A percentile compares a stretch with the other conserved stretches of the same genome.
Conservation (phyloP, 345 rosid species). For the Gossypium stocksii region DNA sequence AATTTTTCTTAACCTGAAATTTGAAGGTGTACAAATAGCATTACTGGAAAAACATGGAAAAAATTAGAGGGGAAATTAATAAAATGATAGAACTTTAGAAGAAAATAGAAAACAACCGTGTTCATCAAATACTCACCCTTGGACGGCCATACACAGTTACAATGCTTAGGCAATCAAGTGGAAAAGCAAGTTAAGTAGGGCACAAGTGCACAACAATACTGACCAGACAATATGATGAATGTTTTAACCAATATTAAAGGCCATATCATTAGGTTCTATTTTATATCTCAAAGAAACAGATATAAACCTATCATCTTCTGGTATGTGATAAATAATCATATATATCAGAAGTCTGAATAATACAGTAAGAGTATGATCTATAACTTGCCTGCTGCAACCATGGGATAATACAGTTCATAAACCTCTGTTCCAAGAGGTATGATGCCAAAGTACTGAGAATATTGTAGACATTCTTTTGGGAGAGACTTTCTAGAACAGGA, state of each 20-base stretch:
- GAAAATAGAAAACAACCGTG: neutral
- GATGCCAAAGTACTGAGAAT: slow-evolving; percentile 60
- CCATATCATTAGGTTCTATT: neutral
- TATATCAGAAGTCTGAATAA: slow-evolving; percentile 7
- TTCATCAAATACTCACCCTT: neutral
- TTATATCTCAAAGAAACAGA: slow-evolving; percentile 3
- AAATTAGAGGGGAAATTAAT: too few species aligned
- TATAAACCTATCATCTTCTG: neutral
- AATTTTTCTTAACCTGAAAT: neutral
- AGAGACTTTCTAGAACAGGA: slow-evolving; percentile 69
- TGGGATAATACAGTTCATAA: slow-evolving; percentile 57
- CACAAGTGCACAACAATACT: neutral
- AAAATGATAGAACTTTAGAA: neutral
- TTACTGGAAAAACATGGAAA: neutral
- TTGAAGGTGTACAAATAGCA: neutral
- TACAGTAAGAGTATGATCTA: neutral
- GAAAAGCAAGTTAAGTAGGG: neutral
- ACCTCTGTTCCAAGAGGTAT: slow-evolving; percentile 62
- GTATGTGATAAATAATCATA: neutral
- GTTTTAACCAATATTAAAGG: neutral
- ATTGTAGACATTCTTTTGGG: slow-evolving; percentile 55
- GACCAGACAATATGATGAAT: neutral
- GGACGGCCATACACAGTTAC: neutral
- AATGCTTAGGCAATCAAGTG: neutral
- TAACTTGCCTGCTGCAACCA: slow-evolving; percentile 88